Evolutionary conservation across 2,329 filamentous ascomycete genomes (phyloP).

Genomic region (Sporothrix luriei): DNA sequence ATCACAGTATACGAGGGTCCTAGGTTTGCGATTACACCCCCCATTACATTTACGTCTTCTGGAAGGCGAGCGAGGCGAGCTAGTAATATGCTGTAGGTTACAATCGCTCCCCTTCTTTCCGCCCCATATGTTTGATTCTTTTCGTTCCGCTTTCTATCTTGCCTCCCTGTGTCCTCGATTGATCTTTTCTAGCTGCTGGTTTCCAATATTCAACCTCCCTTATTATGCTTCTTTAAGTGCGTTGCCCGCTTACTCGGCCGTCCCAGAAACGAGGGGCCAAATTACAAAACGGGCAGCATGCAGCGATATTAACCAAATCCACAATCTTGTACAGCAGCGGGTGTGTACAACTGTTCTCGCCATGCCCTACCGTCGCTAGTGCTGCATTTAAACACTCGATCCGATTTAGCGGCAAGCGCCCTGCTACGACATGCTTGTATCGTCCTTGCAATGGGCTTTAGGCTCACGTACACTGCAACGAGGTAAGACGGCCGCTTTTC

Average conservation of each 20-base stretch:
- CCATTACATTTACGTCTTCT: neutral
- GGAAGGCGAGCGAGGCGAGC: neutral
- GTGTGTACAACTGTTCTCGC: constrained; percentile 5
- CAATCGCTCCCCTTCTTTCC: neutral
- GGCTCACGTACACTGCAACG: too few species aligned
- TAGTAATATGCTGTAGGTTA: neutral
- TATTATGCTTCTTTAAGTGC: too few species aligned
- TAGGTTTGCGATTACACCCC: neutral
- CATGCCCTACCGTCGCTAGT: constrained; percentile 12
- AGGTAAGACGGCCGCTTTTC: too few species aligned
- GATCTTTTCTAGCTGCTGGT: too few species aligned
- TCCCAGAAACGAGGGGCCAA: constrained; percentile 14
- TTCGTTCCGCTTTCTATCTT: constrained; percentile 5
- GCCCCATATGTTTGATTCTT: neutral
- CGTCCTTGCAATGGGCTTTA: neutral
- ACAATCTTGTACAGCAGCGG: constrained; percentile 2
- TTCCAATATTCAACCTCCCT: neutral
- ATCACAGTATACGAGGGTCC: neutral
- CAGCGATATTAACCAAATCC: constrained; percentile 10
- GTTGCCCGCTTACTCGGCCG: neutral
- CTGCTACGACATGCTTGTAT: constrained; percentile 15
- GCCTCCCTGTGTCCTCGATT: neutral
- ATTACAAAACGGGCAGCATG: constrained; percentile 6
- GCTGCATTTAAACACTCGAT: neutral
- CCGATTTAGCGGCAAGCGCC: constrained; percentile 3